Base-by-base conservation (phyloP, 306 rosid genomes). In the Vigna radiata region DNA sequence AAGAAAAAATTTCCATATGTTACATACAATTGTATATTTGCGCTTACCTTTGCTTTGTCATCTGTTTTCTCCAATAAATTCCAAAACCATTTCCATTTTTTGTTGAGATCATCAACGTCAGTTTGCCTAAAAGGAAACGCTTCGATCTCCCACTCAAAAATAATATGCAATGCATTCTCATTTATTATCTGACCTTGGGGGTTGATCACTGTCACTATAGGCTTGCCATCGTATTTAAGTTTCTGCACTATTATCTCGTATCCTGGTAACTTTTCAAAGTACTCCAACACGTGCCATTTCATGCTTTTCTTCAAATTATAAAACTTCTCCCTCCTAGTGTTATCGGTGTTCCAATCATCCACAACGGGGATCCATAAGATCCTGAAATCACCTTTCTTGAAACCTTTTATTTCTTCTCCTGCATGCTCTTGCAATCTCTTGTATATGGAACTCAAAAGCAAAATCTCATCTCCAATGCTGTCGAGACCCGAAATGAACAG, bases 71-170 rank as follows among this genome's bases (percentile, higher is more conserved):
- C 71, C 64, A 72, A 16, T 4, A 81, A 72, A 29, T 52, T 56
- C 85, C 85, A 81, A 58, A 81, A 81, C 85, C 85, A 81, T 39
- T 10, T 25, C 85, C 85, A 81, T 62, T 61, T 81, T 11, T 9
- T 65, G 55, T 1, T 0, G 63, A 81, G 73, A 39, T 52, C 69
- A 6, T 69, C 60, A 2, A 43, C 78, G 29, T 81, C 85, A 41
- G 5, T 53, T 76, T 29, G 46, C 25, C 81, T 81, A n/a, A 81
- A 81, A 52, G 85, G 85, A 72, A 81, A 81, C 2, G 77, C 85
- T 3, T 81, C 73, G 19, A 76, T 50, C 2, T 81, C 85, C 85
- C 85, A 81, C 61, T 81, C 77, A 3, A 81, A 81, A 29, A 81
- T 69, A 29, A 76, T 31, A 3, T 76, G 61, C 73, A 18, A 14